These are phyloP conservation scores for Rhizophagus sp. DNA, from an alignment of 192 early-diverging fungal species.

Conservation along the genomic window DNA sequence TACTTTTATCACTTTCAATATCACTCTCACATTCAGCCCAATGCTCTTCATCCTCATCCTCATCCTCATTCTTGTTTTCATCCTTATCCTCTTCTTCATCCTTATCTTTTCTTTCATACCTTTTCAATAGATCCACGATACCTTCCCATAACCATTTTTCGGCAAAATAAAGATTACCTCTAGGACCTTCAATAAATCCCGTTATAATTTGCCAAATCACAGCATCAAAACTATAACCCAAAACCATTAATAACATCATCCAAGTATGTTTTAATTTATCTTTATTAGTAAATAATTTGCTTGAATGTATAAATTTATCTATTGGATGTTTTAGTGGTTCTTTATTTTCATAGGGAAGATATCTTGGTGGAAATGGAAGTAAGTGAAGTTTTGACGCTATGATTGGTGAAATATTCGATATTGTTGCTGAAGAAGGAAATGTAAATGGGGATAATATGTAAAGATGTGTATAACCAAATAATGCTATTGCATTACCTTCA, in stretches of 20 bases:
- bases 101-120: not conserved
- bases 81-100: not conserved
- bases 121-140: slow-evolving; percentile 7
- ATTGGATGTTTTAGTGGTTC: slow-evolving; percentile 26
- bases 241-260: slow-evolving; percentile 5
- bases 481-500: not conserved
- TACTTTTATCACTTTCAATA: not conserved
- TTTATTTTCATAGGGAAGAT: slow-evolving; percentile 21
- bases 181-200: slow-evolving; percentile 5
- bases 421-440: not conserved
- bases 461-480: slow-evolving; percentile 16
- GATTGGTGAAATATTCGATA: not conserved
- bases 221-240: not conserved
- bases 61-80: not conserved
- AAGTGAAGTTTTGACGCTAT: slow-evolving; percentile 6
- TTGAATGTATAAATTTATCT: slow-evolving; percentile 8
- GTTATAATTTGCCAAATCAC: slow-evolving; percentile 15
- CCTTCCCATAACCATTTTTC: slow-evolving; percentile 29
- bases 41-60: not conserved
- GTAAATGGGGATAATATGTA: slow-evolving; percentile 7
- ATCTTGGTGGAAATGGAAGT: slow-evolving; percentile 25
- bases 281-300: not conserved
- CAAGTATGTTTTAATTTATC: not conserved
- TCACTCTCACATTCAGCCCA: not conserved
- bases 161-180: slow-evolving; percentile 13